Conservation (phyloP, 208 protist species). For the Naegleria fowleri region DNA sequence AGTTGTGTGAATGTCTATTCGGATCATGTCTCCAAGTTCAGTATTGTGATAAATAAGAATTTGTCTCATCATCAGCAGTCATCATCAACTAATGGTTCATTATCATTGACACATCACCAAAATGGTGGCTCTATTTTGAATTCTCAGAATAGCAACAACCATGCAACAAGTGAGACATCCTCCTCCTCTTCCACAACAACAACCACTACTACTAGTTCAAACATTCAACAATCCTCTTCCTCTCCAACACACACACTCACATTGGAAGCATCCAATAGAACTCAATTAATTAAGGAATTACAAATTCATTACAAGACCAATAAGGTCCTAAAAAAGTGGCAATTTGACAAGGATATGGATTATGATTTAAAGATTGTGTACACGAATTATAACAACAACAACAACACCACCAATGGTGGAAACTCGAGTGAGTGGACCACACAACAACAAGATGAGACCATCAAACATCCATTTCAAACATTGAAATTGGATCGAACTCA, state of each 20-base stretch:
- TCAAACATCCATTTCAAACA: neutral
- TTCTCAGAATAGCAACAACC: neutral
- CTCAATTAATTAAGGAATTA: neutral
- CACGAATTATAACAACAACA: neutral
- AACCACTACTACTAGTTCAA: neutral
- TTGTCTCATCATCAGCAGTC: too few species aligned
- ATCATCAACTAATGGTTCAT: neutral
- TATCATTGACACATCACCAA: neutral
- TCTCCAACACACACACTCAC: too few species aligned
- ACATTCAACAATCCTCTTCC: too few species aligned
- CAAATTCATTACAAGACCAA: constrained; percentile 11
- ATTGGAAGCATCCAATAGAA: neutral
- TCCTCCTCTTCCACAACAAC: neutral
- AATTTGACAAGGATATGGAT: neutral
- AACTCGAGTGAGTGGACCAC: too few species aligned
- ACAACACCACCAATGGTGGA: too few species aligned
- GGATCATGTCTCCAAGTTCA: neutral
- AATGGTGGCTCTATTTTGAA: neutral
- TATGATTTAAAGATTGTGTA: neutral
- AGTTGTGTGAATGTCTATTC: neutral
- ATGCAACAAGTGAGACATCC: neutral
- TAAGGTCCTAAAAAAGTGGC: neutral
- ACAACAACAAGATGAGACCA: too few species aligned
- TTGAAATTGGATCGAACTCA: neutral
- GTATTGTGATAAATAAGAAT: neutral